phyloP scores from a whole-genome alignment of 2,329 filamentous ascomycete genomes.

The Colletotrichum gloeosporioides region DNA sequence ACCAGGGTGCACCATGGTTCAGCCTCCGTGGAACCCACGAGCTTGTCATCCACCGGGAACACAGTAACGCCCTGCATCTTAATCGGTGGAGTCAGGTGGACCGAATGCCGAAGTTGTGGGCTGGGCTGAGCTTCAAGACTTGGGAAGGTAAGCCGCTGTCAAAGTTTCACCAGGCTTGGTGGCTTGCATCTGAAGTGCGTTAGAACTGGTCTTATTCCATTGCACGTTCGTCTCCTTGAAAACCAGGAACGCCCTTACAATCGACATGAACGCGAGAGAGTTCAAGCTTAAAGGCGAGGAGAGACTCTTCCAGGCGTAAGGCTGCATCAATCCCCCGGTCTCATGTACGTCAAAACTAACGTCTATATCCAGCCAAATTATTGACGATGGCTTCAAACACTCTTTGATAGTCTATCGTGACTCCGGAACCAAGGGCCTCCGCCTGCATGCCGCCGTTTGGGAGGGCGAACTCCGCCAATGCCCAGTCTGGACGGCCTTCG shows the following conservation, averaged over 20 bases:
- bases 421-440: constrained; percentile 47
- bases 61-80: constrained; percentile 50
- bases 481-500: constrained; percentile 69
- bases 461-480: constrained; percentile 59
- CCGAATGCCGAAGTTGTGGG: constrained; percentile 56
- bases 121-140: constrained; percentile 59
- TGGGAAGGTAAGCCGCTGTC: constrained; percentile 59
- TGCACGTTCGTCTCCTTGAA: constrained; percentile 64
- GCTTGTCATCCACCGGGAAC: constrained; percentile 56
- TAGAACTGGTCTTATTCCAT: constrained; percentile 66
- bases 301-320: constrained; percentile 62
- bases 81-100: constrained; percentile 55
- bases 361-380: constrained; percentile 50
- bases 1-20: constrained; percentile 47
- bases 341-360: not conserved
- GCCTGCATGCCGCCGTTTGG: constrained; percentile 62
- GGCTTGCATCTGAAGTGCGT: constrained; percentile 14
- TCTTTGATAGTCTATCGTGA: constrained; percentile 61
- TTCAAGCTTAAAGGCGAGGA: constrained; percentile 53
- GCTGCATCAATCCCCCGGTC: not conserved
- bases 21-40: constrained; percentile 59
- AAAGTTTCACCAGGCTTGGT: not conserved
- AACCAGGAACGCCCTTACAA: constrained; percentile 49
- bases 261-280: constrained; percentile 50
- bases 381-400: constrained; percentile 60